Base-by-base conservation (phyloP, 2,329 filamentous ascomycete genomes). In the Arthrinium puccinioides region DNA sequence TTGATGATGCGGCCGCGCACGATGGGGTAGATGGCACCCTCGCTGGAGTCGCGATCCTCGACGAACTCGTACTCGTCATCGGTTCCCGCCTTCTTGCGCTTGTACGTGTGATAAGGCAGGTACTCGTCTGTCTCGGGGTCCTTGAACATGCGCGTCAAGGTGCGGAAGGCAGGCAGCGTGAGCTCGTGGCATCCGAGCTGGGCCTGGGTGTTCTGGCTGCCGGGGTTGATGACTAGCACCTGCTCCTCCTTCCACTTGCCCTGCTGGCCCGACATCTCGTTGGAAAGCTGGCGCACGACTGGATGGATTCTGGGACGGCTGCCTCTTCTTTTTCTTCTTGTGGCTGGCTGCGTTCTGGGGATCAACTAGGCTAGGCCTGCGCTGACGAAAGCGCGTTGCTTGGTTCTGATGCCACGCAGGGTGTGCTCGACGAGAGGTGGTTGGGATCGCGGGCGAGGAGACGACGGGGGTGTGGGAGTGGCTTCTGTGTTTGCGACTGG, bases 101-200 rank as follows among this genome's bases (percentile, higher is more conserved):
- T 81, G 37, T 80, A 84, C 19, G 92, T 84, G 54, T 85, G 82
- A 52, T 87, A 84, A 2, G 90, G 88, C 54, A 69, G 60, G 67
- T 72, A 79, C 21, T 90, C 84, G 55, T 79, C 88, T 55, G 84
- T 80, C 41, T 87, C 85, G 37, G 76, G 73, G 55, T 94, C 88
- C 49, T 81, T 79, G 37, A 97, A 98, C 88, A 98, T 95, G 67
- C 92, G 84, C 62, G 90, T 96, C 21, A 85, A 80, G 48, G 97
- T 76, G 49, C 88, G 85, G 59, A 86, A 77, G 44, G 81, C 75
- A n/a, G 92, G 87, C 29, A 88, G 89, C 24, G 89, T 94, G 60
- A 97, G 82, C 67, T 96, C 89, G 51, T 80, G 82, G 51, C 92
- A 83, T 36, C 89, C 89, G 27, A 95, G 76, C 72, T 95, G 88